phyloP scores from a whole-genome alignment of 352 stramenopile genomes.

The Nothophytophthora sp. region DNA sequence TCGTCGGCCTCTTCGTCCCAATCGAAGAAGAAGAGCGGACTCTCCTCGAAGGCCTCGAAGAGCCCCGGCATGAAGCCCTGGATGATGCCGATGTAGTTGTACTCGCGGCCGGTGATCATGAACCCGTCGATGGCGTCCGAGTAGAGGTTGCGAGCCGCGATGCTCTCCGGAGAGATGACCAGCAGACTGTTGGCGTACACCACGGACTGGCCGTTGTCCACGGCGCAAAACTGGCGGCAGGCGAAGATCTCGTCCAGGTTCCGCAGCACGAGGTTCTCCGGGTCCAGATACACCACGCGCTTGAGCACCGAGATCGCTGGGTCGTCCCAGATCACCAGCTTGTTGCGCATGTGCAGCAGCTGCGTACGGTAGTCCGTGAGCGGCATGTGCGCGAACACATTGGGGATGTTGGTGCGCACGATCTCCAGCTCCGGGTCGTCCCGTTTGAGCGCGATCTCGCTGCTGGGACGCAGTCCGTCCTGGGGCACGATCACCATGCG shows the following conservation, averaged over 20 bases:
- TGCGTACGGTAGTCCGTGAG: constrained; percentile 69
- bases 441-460: constrained; percentile 35
- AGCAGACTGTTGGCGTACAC: constrained; percentile 84
- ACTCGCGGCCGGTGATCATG: constrained; percentile 79
- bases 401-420: constrained; percentile 58
- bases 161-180: constrained; percentile 73
- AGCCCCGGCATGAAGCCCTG: constrained; percentile 80
- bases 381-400: constrained; percentile 63
- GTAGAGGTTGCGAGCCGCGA: constrained; percentile 72
- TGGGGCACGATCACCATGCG: constrained; percentile 71
- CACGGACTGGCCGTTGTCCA: constrained; percentile 81
- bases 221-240: constrained; percentile 75
- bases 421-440: constrained; percentile 75
- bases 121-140: constrained; percentile 83
- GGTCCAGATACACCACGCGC: constrained; percentile 77
- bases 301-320: constrained; percentile 59
- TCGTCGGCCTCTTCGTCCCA: constrained; percentile 40
- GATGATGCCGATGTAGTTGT: constrained; percentile 84
- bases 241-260: constrained; percentile 87
- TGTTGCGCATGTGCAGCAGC: constrained; percentile 84
- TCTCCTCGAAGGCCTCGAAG: constrained; percentile 84
- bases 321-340: constrained; percentile 81
- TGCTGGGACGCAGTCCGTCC: constrained; percentile 50
- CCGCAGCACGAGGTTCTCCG: constrained; percentile 76
- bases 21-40: constrained; percentile 67